These are phyloP conservation scores for Lentinula raphanica DNA, from an alignment of 768 basidiomycete species.

Conservation along the genomic window DNA sequence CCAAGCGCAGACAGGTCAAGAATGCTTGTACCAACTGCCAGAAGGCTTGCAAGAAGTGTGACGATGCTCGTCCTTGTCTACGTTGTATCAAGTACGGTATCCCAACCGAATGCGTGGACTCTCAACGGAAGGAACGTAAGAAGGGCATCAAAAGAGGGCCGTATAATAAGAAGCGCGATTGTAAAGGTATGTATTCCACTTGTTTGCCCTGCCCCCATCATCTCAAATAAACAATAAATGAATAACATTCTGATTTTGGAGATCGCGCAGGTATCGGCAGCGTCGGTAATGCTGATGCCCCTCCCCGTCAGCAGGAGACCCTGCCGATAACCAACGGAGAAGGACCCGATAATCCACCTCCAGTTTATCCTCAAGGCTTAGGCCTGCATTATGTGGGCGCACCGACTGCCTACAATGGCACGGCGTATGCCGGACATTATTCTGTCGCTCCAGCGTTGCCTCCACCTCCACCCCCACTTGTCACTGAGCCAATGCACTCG, in stretches of 20 bases:
- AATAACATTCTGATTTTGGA: constrained; percentile 37
- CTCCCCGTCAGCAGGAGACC: background rate
- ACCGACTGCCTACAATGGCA: background rate
- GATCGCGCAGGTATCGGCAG: constrained; percentile 49
- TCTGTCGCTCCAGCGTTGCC: background rate
- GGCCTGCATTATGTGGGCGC: background rate
- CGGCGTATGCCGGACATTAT: background rate
- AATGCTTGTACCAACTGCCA: constrained; percentile 89
- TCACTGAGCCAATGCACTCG: background rate
- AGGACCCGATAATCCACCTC: background rate
- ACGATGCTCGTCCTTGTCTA: constrained; percentile 87
- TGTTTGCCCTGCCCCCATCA: constrained; percentile 10
- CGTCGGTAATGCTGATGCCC: background rate
- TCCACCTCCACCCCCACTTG: background rate
- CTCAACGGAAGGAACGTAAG: constrained; percentile 88
- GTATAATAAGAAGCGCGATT: constrained; percentile 89
- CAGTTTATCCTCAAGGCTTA: background rate
- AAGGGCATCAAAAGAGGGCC: constrained; percentile 83
- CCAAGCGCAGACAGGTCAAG: constrained; percentile 86
- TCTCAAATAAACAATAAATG: constrained; percentile 16
- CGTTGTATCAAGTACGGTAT: constrained; percentile 90
- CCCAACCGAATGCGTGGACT: constrained; percentile 74
- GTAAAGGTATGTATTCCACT: constrained; percentile 61
- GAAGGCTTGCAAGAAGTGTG: constrained; percentile 89
- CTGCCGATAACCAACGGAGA: background rate